Conservation (phyloP, 2,329 filamentous ascomycete genomes). For the Aspergillus pseudoglaucus region DNA sequence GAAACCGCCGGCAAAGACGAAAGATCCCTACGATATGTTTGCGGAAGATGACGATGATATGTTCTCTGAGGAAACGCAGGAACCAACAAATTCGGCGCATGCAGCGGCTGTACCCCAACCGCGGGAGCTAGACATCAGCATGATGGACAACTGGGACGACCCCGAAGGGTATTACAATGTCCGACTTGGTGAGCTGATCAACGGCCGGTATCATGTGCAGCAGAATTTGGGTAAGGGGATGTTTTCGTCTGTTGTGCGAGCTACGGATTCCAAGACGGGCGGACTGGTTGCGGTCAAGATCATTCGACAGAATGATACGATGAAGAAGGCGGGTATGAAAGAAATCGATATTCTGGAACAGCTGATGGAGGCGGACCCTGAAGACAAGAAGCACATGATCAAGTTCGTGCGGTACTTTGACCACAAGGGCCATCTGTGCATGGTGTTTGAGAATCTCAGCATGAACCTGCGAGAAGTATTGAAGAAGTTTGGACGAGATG, state of each 20-base stretch:
- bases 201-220: slow-evolving; percentile 83
- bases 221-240: slow-evolving; percentile 86
- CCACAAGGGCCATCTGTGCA: slow-evolving; percentile 89
- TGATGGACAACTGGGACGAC: slow-evolving; percentile 90
- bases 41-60: slow-evolving; percentile 67
- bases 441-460: slow-evolving; percentile 91
- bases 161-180: slow-evolving; percentile 95
- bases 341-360: slow-evolving; percentile 91
- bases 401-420: slow-evolving; percentile 82
- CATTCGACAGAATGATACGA: slow-evolving; percentile 90
- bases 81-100: slow-evolving; percentile 45
- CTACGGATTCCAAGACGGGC: slow-evolving; percentile 67
- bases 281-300: slow-evolving; percentile 92
- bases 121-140: slow-evolving; percentile 61
- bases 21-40: slow-evolving; percentile 59
- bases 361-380: slow-evolving; percentile 75
- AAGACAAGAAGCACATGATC: slow-evolving; percentile 87
- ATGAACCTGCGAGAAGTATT: slow-evolving; percentile 90
- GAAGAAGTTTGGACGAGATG: slow-evolving; percentile 91
- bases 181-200: slow-evolving; percentile 81
- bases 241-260: slow-evolving; percentile 93
- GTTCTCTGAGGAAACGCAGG: slow-evolving; percentile 68
- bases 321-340: slow-evolving; percentile 84
- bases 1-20: slow-evolving; percentile 39
- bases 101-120: slow-evolving; percentile 46